Evolutionary conservation across 305 asterid genomes (phyloP).

Genomic region (Withania somnifera): DNA sequence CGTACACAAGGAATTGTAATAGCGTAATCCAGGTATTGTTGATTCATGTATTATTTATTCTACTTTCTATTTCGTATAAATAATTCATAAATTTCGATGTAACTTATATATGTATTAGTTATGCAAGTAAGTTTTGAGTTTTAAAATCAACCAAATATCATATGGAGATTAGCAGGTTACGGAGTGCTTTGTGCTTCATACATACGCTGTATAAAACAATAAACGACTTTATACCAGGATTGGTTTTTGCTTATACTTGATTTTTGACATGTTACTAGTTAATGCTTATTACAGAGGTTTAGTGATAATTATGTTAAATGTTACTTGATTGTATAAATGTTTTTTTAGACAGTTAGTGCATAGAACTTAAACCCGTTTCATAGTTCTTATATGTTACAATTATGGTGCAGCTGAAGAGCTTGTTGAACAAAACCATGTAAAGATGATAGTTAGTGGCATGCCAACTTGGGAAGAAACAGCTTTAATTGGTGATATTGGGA

Average conservation of each 20-base stretch:
- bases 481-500: constrained; percentile 26
- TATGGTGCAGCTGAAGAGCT: constrained; percentile 26
- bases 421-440: constrained; percentile 11
- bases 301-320: not conserved
- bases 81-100: not conserved
- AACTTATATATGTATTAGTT: not conserved
- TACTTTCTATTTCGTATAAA: not conserved
- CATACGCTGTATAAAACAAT: not conserved
- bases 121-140: not conserved
- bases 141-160: not conserved
- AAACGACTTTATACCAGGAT: not conserved
- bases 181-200: not conserved
- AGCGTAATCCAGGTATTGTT: too few species aligned
- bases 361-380: not conserved
- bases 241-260: not conserved
- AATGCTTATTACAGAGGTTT: not conserved
- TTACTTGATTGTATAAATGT: not conserved
- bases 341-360: not conserved
- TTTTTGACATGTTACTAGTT: not conserved
- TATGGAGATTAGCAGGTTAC: not conserved
- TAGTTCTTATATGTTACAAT: not conserved
- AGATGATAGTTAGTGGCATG: constrained; percentile 21
- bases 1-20: too few species aligned
- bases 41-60: not conserved
- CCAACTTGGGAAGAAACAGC: constrained; percentile 30